Percentiles rank a stretch among this genome's conserved stretches.
Evolutionary conservation across 805 yeast genomes (phyloP).

Genomic region (Saturnispora kantuleensis): DNA sequence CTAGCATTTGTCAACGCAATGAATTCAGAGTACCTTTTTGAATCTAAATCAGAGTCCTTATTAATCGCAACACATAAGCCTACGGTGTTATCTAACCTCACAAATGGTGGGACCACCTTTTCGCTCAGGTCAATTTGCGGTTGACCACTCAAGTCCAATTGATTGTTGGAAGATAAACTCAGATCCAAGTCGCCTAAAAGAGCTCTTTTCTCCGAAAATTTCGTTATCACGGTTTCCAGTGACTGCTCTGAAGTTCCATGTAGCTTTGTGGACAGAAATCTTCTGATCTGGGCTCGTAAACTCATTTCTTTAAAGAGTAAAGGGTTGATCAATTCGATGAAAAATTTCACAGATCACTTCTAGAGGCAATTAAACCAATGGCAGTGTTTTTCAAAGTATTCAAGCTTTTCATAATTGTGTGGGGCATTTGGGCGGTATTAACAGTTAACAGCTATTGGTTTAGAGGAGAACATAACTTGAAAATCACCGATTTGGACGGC

Average conservation of each 20-base stretch:
- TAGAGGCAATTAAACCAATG: background rate
- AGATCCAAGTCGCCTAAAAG: background rate
- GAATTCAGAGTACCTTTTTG: too few species aligned
- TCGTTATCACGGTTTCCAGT: background rate
- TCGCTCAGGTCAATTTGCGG: too few species aligned
- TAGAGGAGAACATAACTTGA: background rate
- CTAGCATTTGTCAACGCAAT: background rate
- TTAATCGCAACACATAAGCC: too few species aligned
- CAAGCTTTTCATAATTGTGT: background rate
- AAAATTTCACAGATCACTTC: too few species aligned
- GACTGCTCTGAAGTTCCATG: too few species aligned
- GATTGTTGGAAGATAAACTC: background rate
- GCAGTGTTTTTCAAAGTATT: background rate
- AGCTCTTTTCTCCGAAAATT: background rate
- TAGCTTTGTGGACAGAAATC: too few species aligned
- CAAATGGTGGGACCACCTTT: too few species aligned
- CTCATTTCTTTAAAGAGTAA: too few species aligned
- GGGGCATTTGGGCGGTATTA: background rate
- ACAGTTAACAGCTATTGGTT: background rate
- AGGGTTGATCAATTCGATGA: too few species aligned
- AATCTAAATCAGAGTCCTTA: too few species aligned
- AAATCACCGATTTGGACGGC: background rate
- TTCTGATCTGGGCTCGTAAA: too few species aligned
- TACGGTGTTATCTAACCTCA: too few species aligned
- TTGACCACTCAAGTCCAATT: background rate